Percentiles rank a stretch among this genome's conserved stretches.
phyloP scores from a whole-genome alignment of 2,329 filamentous ascomycete genomes.

The Aspergillus hortae region DNA sequence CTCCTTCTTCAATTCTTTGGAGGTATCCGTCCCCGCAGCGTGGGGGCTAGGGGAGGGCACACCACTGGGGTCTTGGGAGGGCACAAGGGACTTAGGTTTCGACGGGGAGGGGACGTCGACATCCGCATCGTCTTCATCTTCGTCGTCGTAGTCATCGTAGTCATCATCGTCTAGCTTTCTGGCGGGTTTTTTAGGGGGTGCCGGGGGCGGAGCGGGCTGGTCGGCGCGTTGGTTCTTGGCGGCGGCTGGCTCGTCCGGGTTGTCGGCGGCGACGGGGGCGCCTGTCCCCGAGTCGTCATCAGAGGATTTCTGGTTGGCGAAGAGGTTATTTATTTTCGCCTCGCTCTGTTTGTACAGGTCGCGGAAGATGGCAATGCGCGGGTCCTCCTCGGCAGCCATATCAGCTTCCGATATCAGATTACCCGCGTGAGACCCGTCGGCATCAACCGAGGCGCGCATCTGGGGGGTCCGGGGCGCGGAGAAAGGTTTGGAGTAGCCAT shows the following conservation, averaged over 20 bases:
- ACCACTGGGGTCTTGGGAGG: constrained; percentile 55
- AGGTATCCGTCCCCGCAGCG: constrained; percentile 60
- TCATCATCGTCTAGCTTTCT: constrained; percentile 77
- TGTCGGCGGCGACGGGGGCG: constrained; percentile 50
- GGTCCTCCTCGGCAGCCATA: constrained; percentile 65
- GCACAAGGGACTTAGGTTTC: constrained; percentile 50
- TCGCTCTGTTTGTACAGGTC: constrained; percentile 75
- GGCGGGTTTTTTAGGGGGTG: constrained; percentile 54
- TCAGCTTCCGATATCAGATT: constrained; percentile 50
- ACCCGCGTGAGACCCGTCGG: constrained; percentile 46
- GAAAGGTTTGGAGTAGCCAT: constrained; percentile 42
- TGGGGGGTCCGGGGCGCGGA: constrained; percentile 45
- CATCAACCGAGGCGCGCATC: constrained; percentile 41
- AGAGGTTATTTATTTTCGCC: constrained; percentile 71
- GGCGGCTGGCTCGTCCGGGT: constrained; percentile 18
- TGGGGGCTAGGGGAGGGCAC: constrained; percentile 68
- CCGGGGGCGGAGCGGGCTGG: constrained; percentile 44
- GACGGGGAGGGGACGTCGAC: constrained; percentile 46
- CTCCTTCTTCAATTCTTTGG: constrained; percentile 56
- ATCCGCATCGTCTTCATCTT: constrained; percentile 58
- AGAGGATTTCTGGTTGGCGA: constrained; percentile 47
- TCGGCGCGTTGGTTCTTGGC: constrained; percentile 45
- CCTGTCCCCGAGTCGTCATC: constrained; percentile 24
- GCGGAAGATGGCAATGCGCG: constrained; percentile 68
- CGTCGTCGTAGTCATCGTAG: constrained; percentile 62